Evolutionary conservation across 495 filamentous ascomycete genomes (phyloP).

Genomic region (Neurospora sp.): DNA sequence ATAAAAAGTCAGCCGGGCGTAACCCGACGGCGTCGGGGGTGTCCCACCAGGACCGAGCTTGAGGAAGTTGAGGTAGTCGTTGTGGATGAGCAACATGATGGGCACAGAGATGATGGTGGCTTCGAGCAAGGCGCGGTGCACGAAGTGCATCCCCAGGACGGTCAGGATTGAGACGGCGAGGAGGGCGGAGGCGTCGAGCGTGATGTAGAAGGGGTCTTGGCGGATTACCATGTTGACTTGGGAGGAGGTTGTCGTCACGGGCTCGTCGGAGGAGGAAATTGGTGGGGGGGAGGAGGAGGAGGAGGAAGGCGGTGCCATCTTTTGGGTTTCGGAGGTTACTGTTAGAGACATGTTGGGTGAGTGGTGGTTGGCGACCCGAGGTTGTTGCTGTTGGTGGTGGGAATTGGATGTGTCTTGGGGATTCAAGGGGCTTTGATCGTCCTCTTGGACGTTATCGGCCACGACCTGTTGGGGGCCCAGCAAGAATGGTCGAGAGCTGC

Average conservation of each 20-base stretch:
- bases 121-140: slow-evolving; percentile 34
- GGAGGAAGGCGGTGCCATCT: not conserved
- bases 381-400: not conserved
- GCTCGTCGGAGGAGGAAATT: slow-evolving; percentile 3
- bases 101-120: slow-evolving; percentile 40
- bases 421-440: not conserved
- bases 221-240: slow-evolving; percentile 33
- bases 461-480: not conserved
- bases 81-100: slow-evolving; percentile 48
- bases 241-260: not conserved
- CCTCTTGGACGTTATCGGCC: not conserved
- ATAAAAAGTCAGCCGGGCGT: slow-evolving; percentile 56
- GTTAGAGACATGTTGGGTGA: slow-evolving; percentile 18
- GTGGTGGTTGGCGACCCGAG: not conserved
- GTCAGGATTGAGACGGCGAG: slow-evolving; percentile 33
- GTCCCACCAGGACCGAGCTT: slow-evolving; percentile 74
- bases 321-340: slow-evolving; percentile 13
- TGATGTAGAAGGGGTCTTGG: slow-evolving; percentile 40
- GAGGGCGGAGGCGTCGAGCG: slow-evolving; percentile 35
- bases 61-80: slow-evolving; percentile 69
- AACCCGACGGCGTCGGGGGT: slow-evolving; percentile 61
- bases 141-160: slow-evolving; percentile 39
- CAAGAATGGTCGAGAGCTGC: not conserved
- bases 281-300: not conserved
- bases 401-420: not conserved